Percentiles rank a stretch among this genome's conserved stretches.
These are phyloP conservation scores for Xylaria polymorpha DNA, from an alignment of 2,329 filamentous ascomycete genomes.

Conservation along the genomic window DNA sequence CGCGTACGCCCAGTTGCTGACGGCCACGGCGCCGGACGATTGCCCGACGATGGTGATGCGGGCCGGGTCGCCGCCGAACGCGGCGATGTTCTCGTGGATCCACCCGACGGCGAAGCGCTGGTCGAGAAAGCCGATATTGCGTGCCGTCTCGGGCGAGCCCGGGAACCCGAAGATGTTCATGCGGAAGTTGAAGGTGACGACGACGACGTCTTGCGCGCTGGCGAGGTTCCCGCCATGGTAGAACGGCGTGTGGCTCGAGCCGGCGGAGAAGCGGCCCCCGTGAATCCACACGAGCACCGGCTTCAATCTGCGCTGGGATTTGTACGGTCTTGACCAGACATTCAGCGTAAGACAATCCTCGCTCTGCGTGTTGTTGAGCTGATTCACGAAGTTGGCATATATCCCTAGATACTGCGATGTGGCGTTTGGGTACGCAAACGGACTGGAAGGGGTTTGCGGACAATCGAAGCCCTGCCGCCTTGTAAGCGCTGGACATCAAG, in stretches of 20 bases:
- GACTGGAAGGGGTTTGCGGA: constrained; percentile 24
- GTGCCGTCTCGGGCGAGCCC: constrained; percentile 27
- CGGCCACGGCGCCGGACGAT: constrained; percentile 25
- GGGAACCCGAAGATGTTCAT: constrained; percentile 35
- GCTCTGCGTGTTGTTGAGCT: constrained; percentile 31
- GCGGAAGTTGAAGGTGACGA: constrained; percentile 32
- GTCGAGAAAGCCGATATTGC: constrained; percentile 32
- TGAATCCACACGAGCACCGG: constrained; percentile 33
- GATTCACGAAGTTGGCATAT: constrained; percentile 28
- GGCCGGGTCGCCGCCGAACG: constrained; percentile 26
- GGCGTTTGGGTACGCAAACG: constrained; percentile 28
- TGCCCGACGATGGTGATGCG: constrained; percentile 31
- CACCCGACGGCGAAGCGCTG: constrained; percentile 27
- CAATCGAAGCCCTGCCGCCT: constrained; percentile 25
- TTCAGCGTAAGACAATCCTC: constrained; percentile 32
- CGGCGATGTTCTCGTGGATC: constrained; percentile 26
- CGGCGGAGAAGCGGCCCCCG: constrained; percentile 30
- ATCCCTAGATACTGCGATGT: constrained; percentile 25
- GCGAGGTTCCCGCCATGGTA: constrained; percentile 30
- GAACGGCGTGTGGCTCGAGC: constrained; percentile 32
- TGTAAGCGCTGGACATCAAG: constrained; percentile 16
- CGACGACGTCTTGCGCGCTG: constrained; percentile 21
- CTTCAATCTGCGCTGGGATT: background rate
- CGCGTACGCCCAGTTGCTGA: constrained; percentile 34
- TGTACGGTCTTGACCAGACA: constrained; percentile 17